Conservation (phyloP, 2,329 filamentous ascomycete genomes). For the Ceratocystis albifundus region DNA sequence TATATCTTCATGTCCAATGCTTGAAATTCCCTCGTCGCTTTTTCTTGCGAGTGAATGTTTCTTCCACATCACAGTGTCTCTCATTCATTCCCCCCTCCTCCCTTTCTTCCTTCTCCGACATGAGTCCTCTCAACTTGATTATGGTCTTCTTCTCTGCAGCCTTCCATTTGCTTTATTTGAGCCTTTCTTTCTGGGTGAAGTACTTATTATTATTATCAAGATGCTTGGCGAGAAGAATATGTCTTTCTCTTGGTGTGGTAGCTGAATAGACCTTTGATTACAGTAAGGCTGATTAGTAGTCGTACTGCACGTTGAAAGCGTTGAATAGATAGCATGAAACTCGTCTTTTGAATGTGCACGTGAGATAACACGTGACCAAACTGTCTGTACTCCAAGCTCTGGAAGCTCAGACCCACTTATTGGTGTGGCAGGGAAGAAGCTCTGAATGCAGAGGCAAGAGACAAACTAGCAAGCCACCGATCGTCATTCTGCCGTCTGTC, state of each 20-base stretch:
- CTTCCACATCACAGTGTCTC: too few relatives aligned
- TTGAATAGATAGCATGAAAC: too few relatives aligned
- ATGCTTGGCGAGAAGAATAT: background rate
- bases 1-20: background rate
- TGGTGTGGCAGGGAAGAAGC: constrained; percentile 4
- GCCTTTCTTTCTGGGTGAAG: background rate
- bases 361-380: background rate
- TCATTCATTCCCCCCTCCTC: too few relatives aligned
- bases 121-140: too few relatives aligned
- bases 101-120: too few relatives aligned
- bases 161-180: background rate
- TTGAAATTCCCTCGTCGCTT: too few relatives aligned
- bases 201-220: background rate
- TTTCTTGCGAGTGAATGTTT: too few relatives aligned
- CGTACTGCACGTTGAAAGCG: background rate
- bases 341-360: background rate
- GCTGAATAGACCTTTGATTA: background rate
- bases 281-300: background rate
- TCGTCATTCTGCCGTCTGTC: background rate
- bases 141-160: too few relatives aligned
- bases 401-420: constrained; percentile 21
- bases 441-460: constrained; percentile 10
- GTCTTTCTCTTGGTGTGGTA: background rate
- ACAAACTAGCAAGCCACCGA: background rate
- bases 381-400: background rate